phyloP scores from a whole-genome alignment of 768 basidiomycete species.

The Hypholoma fasciculare region DNA sequence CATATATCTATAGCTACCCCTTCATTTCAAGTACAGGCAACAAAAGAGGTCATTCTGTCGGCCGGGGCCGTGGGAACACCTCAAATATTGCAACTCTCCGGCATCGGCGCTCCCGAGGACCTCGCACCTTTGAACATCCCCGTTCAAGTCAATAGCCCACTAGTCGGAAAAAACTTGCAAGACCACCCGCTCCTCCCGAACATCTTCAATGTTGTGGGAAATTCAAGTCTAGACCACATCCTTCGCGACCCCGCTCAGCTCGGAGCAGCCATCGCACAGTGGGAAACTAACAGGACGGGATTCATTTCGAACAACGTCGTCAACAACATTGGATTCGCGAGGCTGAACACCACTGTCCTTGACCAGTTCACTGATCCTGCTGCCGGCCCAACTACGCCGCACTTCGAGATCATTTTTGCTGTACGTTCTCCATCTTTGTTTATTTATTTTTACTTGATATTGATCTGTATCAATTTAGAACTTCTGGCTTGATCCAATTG shows the following conservation, averaged over 20 bases:
- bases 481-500: slow-evolving; percentile 14
- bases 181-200: slow-evolving; percentile 20
- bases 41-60: slow-evolving; percentile 21
- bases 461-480: slow-evolving; percentile 3
- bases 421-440: slow-evolving; percentile 21
- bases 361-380: slow-evolving; percentile 20
- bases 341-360: slow-evolving; percentile 31
- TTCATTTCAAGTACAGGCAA: slow-evolving; percentile 13
- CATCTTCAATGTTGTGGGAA: slow-evolving; percentile 9
- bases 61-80: slow-evolving; percentile 21
- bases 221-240: slow-evolving; percentile 7
- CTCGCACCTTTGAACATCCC: slow-evolving; percentile 14
- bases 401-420: slow-evolving; percentile 30
- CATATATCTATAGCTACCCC: not conserved
- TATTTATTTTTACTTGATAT: not conserved
- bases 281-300: slow-evolving; percentile 23
- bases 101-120: slow-evolving; percentile 16
- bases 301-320: slow-evolving; percentile 34
- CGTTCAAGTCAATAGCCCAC: slow-evolving; percentile 15
- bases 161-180: slow-evolving; percentile 22
- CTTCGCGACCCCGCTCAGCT: not conserved
- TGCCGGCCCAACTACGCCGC: slow-evolving; percentile 16
- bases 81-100: slow-evolving; percentile 23
- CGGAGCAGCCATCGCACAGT: slow-evolving; percentile 27
- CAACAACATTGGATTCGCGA: slow-evolving; percentile 26